Evolutionary conservation across 129 eudicot genomes (phyloP), one percentile per base, ranked within the genome.

Genomic region (Arctium lappa): DNA sequence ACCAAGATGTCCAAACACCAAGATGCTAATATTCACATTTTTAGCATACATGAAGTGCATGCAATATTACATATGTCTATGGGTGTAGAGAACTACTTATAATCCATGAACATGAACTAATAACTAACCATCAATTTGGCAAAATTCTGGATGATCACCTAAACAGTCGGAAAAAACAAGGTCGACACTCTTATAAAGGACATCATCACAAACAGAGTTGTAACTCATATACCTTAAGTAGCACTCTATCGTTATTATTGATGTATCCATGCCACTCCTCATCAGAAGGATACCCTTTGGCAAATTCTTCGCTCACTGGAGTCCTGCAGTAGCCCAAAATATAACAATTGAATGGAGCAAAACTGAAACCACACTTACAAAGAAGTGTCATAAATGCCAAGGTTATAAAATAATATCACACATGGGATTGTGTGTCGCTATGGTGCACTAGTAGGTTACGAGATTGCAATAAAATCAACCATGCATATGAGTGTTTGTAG

Each of bases 201-300:
- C 60, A 6, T 37, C 33, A 72, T 31, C n/a, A 53, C 53, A 50
- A 79, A 22, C 5, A 44, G 5, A 76, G 15, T 15, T 36, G 63
- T 33, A 71, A 37, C 53, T 56, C n/a, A 53, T 3, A 84, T 82
- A 95, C 99, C 98, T 95, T 95, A 42, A 93, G 94, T 69, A 95
- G 90, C 16, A 95, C 99, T 81, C 99, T 89, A 82, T 95, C 99
- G 38, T 93, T 79, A 80, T 93, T 91, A 76, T 95, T 91, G 2
- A 95, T 91, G 83, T 95, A 95, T 27, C 99, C 99, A 76, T 95
- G 90, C 99, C 99, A 95, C 73, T 90, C 89, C 46, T 92, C 99
- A 86, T 93, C 97, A 10, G 99, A 95, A 15, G 99, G 98, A 86
- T 95, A 95, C 77, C 97, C 97, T 69, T 88, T 88, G 2, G 95